Base-by-base conservation (phyloP, 495 filamentous ascomycete species). In the Hypomontagnella monticulosa region DNA sequence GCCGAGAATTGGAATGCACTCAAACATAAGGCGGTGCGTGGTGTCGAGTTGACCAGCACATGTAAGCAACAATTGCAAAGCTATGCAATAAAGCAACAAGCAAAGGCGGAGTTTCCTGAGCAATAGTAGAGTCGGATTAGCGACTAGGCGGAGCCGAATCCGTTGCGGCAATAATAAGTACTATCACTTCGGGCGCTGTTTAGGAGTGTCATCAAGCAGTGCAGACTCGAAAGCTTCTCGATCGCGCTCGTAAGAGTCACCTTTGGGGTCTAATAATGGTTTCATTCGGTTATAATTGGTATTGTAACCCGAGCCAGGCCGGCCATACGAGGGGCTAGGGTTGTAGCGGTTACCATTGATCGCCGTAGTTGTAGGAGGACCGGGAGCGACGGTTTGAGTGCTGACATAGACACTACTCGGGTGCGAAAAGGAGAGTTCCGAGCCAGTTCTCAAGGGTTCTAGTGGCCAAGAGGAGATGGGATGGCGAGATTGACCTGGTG, bases 391-490 rank as follows among this genome's bases (percentile, higher is more conserved):
- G 6, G 43, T 57, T 20, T 74, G 71, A 30, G 75, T 72, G 15
- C 75, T 71, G n/a, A 46, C 66, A 27, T 72, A 71, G 9, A 80
- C 57, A 49, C 73, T 80, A 56, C 75, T 78, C 0, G 72, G 65
- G 48, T 77, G 65, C 9, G 75, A 66, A 53, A 77, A 78, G 14
- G 69, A 44, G 34, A 76, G 58, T 8, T 71, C 50, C 32, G 75
- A 77, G 7, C 51, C 33, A 19, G 43, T 60, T 51, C 42, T 64
- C 4, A 38, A 6, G 12, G 50, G 23, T 20, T 57, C 50, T 18
- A 40, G 33, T 16, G 48, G 8, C 64, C 66, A 59, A 36, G 54
- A 51, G n/a, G 49, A 54, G 38, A 57, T 47, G 8, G 46, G 42
- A 19, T 62, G 64, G 9, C 61, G 64, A 14, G 19, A 51, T 30